Evolutionary conservation across 108 stramenopile species (phyloP).

Genomic region (Aurantiochytrium sp.): DNA sequence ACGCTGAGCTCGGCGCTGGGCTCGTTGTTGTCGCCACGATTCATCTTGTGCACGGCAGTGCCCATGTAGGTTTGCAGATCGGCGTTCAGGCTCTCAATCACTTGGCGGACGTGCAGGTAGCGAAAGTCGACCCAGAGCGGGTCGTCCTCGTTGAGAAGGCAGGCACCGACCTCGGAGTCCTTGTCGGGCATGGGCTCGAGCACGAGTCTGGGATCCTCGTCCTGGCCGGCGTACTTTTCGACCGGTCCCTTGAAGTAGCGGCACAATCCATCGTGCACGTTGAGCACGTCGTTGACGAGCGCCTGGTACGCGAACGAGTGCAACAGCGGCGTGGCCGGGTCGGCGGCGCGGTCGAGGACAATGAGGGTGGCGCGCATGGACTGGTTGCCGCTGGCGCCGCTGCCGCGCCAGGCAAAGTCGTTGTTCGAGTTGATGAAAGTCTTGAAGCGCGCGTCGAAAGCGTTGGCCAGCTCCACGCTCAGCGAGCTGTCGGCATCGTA

Average conservation of each 20-base stretch:
- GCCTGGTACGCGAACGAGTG: constrained; percentile 97
- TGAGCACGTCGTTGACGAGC: constrained; percentile 88
- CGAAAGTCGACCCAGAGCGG: constrained; percentile 67
- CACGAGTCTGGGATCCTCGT: constrained; percentile 60
- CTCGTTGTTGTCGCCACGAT: not conserved
- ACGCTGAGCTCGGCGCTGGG: constrained; percentile 60
- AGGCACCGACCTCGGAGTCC: not conserved
- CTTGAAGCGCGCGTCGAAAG: constrained; percentile 78
- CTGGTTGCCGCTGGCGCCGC: constrained; percentile 55
- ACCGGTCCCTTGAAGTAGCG: constrained; percentile 54
- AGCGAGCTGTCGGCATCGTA: constrained; percentile 63
- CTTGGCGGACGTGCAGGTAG: constrained; percentile 88
- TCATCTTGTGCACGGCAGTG: not conserved
- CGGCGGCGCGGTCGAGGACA: constrained; percentile 80
- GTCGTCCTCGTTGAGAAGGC: constrained; percentile 83
- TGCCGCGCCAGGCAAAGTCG: constrained; percentile 82
- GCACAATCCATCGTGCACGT: constrained; percentile 76
- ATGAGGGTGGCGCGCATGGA: constrained; percentile 77
- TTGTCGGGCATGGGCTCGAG: not conserved
- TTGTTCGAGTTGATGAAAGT: constrained; percentile 68
- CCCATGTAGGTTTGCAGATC: constrained; percentile 63
- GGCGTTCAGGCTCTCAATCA: constrained; percentile 73
- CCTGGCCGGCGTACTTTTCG: constrained; percentile 28
- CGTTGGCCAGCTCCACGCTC: constrained; percentile 65
- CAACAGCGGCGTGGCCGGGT: constrained; percentile 88